Evolutionary conservation across 768 basidiomycete genomes (phyloP), one percentile per base, ranked within the genome.

Genomic region (Hirschioporus abietinus): DNA sequence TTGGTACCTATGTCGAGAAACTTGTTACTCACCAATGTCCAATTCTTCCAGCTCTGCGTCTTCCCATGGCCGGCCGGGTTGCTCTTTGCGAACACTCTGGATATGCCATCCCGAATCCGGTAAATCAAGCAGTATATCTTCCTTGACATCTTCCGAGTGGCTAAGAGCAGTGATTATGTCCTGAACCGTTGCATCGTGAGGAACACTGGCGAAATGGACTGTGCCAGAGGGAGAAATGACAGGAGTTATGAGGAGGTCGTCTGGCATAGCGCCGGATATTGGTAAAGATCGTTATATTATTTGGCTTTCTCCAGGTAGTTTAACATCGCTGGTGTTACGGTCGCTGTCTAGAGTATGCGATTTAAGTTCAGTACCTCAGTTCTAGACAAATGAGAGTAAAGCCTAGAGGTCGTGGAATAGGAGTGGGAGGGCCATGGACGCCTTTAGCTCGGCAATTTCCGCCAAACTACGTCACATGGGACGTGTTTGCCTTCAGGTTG

Each of bases 1-100:
- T n/a, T 57, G 65, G 35, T 67, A 58, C 1, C 42, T 59, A n/a
- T 26, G 24, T 30, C 35, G 10, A 61, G 34, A 64, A 42, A 59
- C 26, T 66, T 35, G 69, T 78, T 68, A 57, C 73, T 34, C 58
- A 91, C 91, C 89, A 72, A 89, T 84, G 35, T 83, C 86, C 8
- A 93, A 80, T 35, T 77, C 77, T 66, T 85, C 82, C 4, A 94
- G 80, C 68, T 91, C 91, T 1, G 83, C 80, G 69, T 92, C 88
- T 70, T 88, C 87, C 91, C 92, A 92, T 65, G 79, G 74, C 25
- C 86, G 79, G 63, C 90, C 91, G 61, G 75, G 76, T 24, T 76
- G 79, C 72, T 92, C 87, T 57, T 74, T 78, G 61, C 88, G 81
- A 60, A 91, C 82, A 64, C 74, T 78, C 74, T 91, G 91, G 67